Conservation (phyloP, 192 early-diverging fungal species). For the Dispira simplex region DNA sequence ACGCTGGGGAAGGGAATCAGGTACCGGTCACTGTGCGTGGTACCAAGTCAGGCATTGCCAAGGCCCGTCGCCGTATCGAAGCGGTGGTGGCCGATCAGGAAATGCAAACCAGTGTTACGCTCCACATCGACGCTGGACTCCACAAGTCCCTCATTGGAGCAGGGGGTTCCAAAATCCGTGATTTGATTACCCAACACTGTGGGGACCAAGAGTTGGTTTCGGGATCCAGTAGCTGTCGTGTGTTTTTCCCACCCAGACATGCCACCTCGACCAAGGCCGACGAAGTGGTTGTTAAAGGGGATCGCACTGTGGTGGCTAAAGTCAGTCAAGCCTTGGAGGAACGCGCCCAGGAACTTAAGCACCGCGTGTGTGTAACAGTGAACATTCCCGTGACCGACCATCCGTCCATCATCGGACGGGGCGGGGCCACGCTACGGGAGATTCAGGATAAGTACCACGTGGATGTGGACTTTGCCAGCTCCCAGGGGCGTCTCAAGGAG, state of each 20-base stretch:
- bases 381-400: slow-evolving; percentile 59
- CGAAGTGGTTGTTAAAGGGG: slow-evolving; percentile 44
- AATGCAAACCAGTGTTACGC: slow-evolving; percentile 29
- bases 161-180: slow-evolving; percentile 41
- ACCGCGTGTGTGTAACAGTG: slow-evolving; percentile 36
- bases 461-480: slow-evolving; percentile 43
- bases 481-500: background rate
- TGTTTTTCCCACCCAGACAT: slow-evolving; percentile 37
- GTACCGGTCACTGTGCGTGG: slow-evolving; percentile 34
- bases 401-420: slow-evolving; percentile 65
- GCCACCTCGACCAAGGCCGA: slow-evolving; percentile 23
- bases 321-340: slow-evolving; percentile 26
- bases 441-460: slow-evolving; percentile 50
- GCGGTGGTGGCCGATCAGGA: slow-evolving; percentile 42
- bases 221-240: slow-evolving; percentile 31
- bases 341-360: slow-evolving; percentile 35
- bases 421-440: slow-evolving; percentile 50
- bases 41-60: slow-evolving; percentile 32
- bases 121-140: slow-evolving; percentile 32
- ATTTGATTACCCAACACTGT: slow-evolving; percentile 38
- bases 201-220: slow-evolving; percentile 33
- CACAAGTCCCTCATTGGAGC: slow-evolving; percentile 54
- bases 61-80: slow-evolving; percentile 39
- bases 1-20: slow-evolving; percentile 22
- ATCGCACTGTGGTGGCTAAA: slow-evolving; percentile 37